Conservation (phyloP, 257 asterid genomes). For the Rauvolfia tetraphylla region DNA sequence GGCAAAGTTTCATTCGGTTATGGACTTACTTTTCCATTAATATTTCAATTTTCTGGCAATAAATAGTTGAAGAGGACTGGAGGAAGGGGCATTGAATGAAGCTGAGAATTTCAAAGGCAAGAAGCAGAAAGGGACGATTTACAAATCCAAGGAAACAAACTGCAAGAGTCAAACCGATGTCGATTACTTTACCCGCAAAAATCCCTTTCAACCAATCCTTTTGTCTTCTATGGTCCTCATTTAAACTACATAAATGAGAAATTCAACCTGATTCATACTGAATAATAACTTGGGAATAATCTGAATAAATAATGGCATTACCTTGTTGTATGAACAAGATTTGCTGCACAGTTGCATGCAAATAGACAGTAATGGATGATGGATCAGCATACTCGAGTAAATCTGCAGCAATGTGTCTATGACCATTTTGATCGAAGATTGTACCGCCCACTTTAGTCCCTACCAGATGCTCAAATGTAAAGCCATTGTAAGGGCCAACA, state of each 20-base stretch:
- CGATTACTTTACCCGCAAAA: too few species aligned
- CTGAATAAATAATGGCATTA: background rate
- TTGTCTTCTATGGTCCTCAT: background rate
- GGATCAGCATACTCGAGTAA: conserved; percentile 64
- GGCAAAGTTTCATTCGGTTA: background rate
- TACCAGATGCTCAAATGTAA: conserved; percentile 47
- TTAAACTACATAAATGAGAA: background rate
- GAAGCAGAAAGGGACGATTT: background rate
- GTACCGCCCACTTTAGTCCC: conserved; percentile 84
- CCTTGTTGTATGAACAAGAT: conserved; percentile 50
- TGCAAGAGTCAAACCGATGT: too few species aligned
- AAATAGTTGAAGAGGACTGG: background rate
- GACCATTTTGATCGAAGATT: conserved; percentile 54
- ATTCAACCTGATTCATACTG: too few species aligned
- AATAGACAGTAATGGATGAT: conserved; percentile 31
- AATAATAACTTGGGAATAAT: too few species aligned
- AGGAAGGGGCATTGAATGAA: background rate
- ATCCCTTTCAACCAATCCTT: background rate
- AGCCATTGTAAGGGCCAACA: conserved; percentile 45
- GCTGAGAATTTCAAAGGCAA: background rate
- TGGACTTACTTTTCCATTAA: too few species aligned
- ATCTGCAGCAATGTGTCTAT: conserved; percentile 79
- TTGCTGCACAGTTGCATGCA: conserved; percentile 54
- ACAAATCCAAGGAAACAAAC: background rate
- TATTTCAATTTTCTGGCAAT: background rate